Evolutionary conservation across 805 yeast genomes (phyloP), one percentile per base, ranked within the genome.

Genomic region (Candida multigemmis): DNA sequence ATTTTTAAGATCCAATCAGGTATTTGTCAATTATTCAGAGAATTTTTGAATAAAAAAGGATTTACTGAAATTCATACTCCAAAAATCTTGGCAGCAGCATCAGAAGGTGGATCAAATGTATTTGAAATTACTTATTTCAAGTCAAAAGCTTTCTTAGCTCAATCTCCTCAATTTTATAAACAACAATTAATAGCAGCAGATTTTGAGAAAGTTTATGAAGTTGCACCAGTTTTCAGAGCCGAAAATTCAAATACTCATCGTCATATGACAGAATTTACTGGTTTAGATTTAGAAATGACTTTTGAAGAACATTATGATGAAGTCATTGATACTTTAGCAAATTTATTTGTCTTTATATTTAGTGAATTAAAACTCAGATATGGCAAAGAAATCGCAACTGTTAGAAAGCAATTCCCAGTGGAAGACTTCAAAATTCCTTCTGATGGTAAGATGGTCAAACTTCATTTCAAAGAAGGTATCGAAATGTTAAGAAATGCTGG

Each of bases 161-260:
- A 91, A 67, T 84, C 96, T 21, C 99, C 99, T 26, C 99, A 91
- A 68, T 72, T 91, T 42, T 84, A 91, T 69, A 91, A 91, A 68
- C 97, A 91, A 66, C 95, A 89, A 71, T 74, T 89, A 56, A 91
- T 91, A 60, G 95, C 96, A 24, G 93, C 94, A 34, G 99, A 91
- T 65, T 91, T 89, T 46, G 98, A 91, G 67, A 76, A 74, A 47
- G 99, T 91, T 25, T 91, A 75, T 53, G 99, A 91, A 65, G 71
- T 91, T 48, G 97, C 91, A 2, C 97, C 99, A 19, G 97, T 91
- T 23, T 91, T 91, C 74, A 77, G 99, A 63, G 99, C 99, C 32
- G 99, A 91, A 60, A 89, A 91, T 70, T 89, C 97, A 36, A 87
- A 91, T 68, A 89, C 98, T 12, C 97, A 91, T 60, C 87, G 99